A percentile compares a stretch with the other conserved stretches of the same genome.
Conservation (phyloP, 177 flowering plant genomes). For the Vitis hybrid region DNA sequence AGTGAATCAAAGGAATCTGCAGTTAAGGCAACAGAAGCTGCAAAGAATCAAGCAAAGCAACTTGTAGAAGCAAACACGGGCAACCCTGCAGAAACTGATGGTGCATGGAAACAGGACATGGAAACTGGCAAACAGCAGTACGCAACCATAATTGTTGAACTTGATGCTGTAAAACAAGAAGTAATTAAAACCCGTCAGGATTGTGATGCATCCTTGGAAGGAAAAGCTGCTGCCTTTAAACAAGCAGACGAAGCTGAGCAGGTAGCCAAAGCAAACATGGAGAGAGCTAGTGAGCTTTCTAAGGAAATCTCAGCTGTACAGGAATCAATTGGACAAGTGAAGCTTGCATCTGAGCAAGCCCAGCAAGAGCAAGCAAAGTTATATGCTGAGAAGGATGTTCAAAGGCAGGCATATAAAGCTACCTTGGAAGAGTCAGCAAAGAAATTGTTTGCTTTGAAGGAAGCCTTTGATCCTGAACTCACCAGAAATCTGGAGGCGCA, state of each 20-base stretch:
- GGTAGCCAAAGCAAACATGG: constrained; percentile 49
- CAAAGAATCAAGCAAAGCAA: constrained; percentile 54
- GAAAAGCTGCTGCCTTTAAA: constrained; percentile 51
- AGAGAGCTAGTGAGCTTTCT: constrained; percentile 55
- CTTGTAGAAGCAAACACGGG: constrained; percentile 47
- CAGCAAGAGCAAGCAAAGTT: constrained; percentile 63
- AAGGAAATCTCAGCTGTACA: constrained; percentile 58
- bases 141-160: constrained; percentile 45
- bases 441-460: constrained; percentile 53
- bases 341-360: constrained; percentile 58
- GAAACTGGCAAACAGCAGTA: constrained; percentile 58
- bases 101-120: constrained; percentile 49
- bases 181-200: constrained; percentile 66
- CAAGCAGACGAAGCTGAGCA: constrained; percentile 60
- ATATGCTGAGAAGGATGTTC: constrained; percentile 62
- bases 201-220: constrained; percentile 51
- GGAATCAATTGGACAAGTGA: constrained; percentile 61
- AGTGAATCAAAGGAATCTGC: constrained; percentile 66
- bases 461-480: constrained; percentile 58
- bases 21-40: constrained; percentile 54
- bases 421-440: constrained; percentile 53
- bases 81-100: constrained; percentile 23
- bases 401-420: constrained; percentile 49
- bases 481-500: constrained; percentile 47
- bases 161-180: constrained; percentile 75